Evolutionary conservation across 306 rosid genomes (phyloP), one percentile per base, ranked within the genome.

Genomic region (Argentina anserina): DNA sequence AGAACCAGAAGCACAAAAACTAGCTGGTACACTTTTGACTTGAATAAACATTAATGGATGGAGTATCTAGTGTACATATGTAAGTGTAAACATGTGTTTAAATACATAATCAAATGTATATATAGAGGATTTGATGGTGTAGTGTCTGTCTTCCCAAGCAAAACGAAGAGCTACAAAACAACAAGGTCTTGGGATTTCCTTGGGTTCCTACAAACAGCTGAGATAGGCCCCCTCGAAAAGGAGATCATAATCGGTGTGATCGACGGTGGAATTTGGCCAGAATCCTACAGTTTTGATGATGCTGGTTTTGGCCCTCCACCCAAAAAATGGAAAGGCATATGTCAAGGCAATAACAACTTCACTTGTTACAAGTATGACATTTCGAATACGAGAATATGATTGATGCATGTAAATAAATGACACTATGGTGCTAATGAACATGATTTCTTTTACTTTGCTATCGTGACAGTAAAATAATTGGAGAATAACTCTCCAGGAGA

Each of bases 141-240:
- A 15, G 52, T 17, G n/a, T 46, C n/a, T 15, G 6, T 46, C n/a
- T 46, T 46, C 52, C 52, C 52, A 15, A 46, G 52, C n/a, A 40
- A 9, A 40, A 40, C 3, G 12, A 40, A 9, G 14, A 40, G 43
- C 13, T 9, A 1, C 12, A 40, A 40, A 43, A 89, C 91, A 25
- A 89, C 94, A 67, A 82, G 55, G 71, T 89, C 89, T 1, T 89
- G 89, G 89, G 84, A 89, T 61, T 89, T 89, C 71, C 33, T 89
- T 70, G 94, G 89, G 5, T 81, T 89, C 37, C 72, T 82, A 0
- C 18, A 31, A 28, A 28, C 23, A 7, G 68, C 15, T 9, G n/a
- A 65, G 37, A 76, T 79, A 79, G 18, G n/a, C 28, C 12, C 9
- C 0, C 5, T 28, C 0, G 88, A 89, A 76, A 81, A 84, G 40